These are phyloP conservation scores for Neurospora tetrasperma DNA, from an alignment of 495 filamentous ascomycete species.

Conservation along the genomic window DNA sequence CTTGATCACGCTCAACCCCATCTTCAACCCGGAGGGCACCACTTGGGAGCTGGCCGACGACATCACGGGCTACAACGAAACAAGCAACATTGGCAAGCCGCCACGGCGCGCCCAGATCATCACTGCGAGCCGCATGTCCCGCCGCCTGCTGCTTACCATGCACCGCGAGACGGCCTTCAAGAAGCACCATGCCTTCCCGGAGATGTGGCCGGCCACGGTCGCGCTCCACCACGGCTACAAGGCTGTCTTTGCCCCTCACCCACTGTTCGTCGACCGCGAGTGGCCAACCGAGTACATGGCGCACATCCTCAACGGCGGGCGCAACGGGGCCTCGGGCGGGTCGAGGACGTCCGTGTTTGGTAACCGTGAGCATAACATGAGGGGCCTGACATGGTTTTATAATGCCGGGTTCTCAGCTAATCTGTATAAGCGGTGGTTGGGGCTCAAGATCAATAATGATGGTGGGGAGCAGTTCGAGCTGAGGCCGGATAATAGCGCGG, in stretches of 20 bases:
- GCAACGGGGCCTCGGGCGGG: slow-evolving; percentile 66
- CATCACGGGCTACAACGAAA: slow-evolving; percentile 78
- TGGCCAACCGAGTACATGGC: slow-evolving; percentile 81
- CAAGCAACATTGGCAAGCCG: slow-evolving; percentile 42
- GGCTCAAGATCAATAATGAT: slow-evolving; percentile 71
- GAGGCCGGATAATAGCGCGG: slow-evolving; percentile 40
- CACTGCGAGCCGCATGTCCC: slow-evolving; percentile 72
- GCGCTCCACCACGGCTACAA: slow-evolving; percentile 93
- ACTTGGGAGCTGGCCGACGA: slow-evolving; percentile 82
- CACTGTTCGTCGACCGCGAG: slow-evolving; percentile 77
- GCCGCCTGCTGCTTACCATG: slow-evolving; percentile 74
- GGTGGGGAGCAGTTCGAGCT: slow-evolving; percentile 77
- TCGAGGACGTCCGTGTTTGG: slow-evolving; percentile 68
- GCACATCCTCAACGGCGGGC: slow-evolving; percentile 72
- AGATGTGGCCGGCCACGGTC: slow-evolving; percentile 87
- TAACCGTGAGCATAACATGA: slow-evolving; percentile 81
- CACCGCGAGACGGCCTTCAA: slow-evolving; percentile 73
- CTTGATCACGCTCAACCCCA: slow-evolving; percentile 83
- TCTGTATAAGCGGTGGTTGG: slow-evolving; percentile 81
- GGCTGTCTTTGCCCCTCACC: slow-evolving; percentile 87
- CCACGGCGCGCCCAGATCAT: slow-evolving; percentile 85
- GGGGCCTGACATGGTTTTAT: slow-evolving; percentile 89
- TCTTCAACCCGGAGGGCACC: slow-evolving; percentile 84
- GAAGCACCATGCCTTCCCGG: slow-evolving; percentile 84
- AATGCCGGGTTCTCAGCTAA: slow-evolving; percentile 76